Percentiles rank a stretch among this genome's conserved stretches.
Conservation (phyloP, 2,329 filamentous ascomycete genomes). For the Dryadomyces quercus-mongolicae region DNA sequence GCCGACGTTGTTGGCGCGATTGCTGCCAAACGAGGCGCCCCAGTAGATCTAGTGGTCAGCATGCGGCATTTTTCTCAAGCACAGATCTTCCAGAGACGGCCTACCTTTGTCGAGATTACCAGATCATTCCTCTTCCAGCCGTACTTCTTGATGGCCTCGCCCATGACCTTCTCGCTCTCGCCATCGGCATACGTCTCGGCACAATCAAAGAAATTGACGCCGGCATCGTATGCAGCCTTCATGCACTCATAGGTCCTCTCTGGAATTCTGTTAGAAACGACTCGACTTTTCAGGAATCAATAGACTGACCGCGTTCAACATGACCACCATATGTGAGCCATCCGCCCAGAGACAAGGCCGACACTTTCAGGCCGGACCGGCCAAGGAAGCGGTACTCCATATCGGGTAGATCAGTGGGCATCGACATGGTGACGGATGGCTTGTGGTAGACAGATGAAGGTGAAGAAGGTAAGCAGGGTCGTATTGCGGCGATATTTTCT, state of each 20-base stretch:
- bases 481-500: too few relatives aligned
- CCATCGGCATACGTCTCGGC: conserved; percentile 42
- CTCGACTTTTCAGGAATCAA: neutral
- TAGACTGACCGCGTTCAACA: conserved; percentile 15
- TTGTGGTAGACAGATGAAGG: too few relatives aligned
- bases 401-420: conserved; percentile 5
- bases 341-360: conserved; percentile 33
- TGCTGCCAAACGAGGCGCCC: conserved; percentile 47
- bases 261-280: conserved; percentile 11
- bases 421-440: neutral
- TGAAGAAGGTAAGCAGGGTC: too few relatives aligned
- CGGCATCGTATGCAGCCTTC: conserved; percentile 49
- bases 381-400: conserved; percentile 6
- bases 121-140: conserved; percentile 42
- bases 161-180: conserved; percentile 38
- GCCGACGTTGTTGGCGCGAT: conserved; percentile 37
- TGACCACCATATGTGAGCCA: conserved; percentile 34
- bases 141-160: conserved; percentile 37
- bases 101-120: conserved; percentile 39
- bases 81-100: neutral
- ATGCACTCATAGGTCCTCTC: conserved; percentile 49
- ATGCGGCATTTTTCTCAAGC: conserved; percentile 2
- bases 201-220: conserved; percentile 55
- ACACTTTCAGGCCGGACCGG: conserved; percentile 11
- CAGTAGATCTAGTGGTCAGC: conserved; percentile 43